phyloP scores from a whole-genome alignment of 73 alveolate species.

The Symbiodinium natans region DNA sequence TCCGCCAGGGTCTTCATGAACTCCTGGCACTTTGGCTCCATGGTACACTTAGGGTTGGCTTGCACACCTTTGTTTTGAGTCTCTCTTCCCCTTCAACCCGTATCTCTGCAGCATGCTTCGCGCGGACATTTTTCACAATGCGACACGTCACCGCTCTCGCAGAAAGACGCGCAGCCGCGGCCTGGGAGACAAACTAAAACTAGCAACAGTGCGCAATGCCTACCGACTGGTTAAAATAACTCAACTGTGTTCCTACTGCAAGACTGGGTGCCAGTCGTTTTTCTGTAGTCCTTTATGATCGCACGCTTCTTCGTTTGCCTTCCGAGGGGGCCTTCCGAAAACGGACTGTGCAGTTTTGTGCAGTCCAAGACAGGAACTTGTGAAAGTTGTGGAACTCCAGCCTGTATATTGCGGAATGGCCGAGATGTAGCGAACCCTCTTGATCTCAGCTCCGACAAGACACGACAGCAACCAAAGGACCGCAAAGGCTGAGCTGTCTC shows the following conservation, averaged over 20 bases:
- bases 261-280: conserved; percentile 3
- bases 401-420: conserved; percentile 91
- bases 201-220: neutral
- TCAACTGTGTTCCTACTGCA: too few species aligned
- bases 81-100: too few species aligned
- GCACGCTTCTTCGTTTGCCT: conserved; percentile 71
- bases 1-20: conserved; percentile 77
- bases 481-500: too few species aligned
- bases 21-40: too few species aligned
- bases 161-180: conserved; percentile 79
- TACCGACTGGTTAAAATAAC: neutral
- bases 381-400: too few species aligned
- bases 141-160: conserved; percentile 59
- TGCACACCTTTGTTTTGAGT: too few species aligned
- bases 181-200: neutral
- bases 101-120: too few species aligned
- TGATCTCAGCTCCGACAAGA: neutral
- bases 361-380: neutral
- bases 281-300: conserved; percentile 81
- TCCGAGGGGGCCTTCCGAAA: conserved; percentile 48
- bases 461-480: neutral
- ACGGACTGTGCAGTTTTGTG: neutral
- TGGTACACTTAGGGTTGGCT: too few species aligned
- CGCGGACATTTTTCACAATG: too few species aligned
- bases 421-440: conserved; percentile 64